Percentiles rank a stretch among this genome's conserved stretches.
Evolutionary conservation across 305 asterid species (phyloP).

Genomic region (Fraxinus platypoda): DNA sequence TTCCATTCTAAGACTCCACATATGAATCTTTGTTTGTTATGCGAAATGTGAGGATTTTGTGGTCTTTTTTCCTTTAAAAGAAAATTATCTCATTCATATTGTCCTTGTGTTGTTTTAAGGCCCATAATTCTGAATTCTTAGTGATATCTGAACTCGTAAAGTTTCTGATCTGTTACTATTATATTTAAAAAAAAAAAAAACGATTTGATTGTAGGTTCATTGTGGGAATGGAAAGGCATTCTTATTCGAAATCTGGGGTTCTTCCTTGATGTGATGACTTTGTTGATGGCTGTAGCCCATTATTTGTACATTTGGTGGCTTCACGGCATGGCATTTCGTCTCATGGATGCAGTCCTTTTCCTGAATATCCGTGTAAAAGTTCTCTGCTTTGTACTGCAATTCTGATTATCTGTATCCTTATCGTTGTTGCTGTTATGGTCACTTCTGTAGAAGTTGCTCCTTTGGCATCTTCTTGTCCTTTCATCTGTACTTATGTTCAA

Average conservation of each 20-base stretch:
- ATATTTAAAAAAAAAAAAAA: not conserved
- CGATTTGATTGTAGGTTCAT: slow-evolving; percentile 50
- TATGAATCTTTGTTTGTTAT: not conserved
- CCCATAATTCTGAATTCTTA: slow-evolving; percentile 1
- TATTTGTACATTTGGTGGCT: slow-evolving; percentile 89
- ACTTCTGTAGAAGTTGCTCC: slow-evolving; percentile 8
- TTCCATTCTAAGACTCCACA: not conserved
- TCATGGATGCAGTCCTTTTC: slow-evolving; percentile 74
- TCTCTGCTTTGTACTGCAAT: slow-evolving; percentile 8
- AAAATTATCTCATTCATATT: not conserved
- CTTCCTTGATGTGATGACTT: slow-evolving; percentile 81
- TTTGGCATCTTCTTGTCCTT: not conserved
- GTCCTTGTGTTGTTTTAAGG: not conserved
- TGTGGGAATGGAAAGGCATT: slow-evolving; percentile 78
- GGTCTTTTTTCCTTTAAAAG: not conserved
- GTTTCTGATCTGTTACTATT: not conserved
- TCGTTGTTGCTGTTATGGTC: slow-evolving; percentile 6
- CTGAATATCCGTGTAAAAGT: slow-evolving; percentile 76
- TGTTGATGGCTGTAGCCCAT: slow-evolving; percentile 78
- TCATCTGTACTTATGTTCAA: slow-evolving; percentile 19
- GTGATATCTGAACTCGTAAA: not conserved
- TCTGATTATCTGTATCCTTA: slow-evolving; percentile 4
- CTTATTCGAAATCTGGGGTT: slow-evolving; percentile 69
- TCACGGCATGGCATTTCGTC: slow-evolving; percentile 88
- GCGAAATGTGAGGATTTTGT: not conserved